Evolutionary conservation across 495 filamentous ascomycete genomes (phyloP).

Genomic region (Penicillium arizonense): DNA sequence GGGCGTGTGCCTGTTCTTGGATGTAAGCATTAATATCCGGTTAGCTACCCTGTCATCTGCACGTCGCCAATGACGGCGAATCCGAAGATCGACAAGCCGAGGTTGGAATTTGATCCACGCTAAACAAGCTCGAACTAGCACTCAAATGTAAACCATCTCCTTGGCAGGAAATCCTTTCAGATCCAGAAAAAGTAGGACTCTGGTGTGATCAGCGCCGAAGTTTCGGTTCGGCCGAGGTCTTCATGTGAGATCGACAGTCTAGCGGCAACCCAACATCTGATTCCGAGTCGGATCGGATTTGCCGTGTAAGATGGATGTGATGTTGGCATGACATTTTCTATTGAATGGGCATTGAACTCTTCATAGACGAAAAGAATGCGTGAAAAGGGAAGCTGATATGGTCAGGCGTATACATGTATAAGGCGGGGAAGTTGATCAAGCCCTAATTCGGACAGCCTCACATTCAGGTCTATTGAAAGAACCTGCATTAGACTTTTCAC

Average conservation of each 20-base stretch:
- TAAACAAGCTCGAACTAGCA: conserved; percentile 1
- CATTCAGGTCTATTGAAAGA: background rate
- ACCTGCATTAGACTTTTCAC: background rate
- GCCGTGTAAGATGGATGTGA: background rate
- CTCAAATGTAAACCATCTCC: background rate
- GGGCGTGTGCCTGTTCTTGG: too few species aligned
- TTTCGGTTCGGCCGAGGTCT: conserved; percentile 3
- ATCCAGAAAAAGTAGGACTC: background rate
- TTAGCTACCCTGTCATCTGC: too few species aligned
- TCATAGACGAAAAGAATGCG: too few species aligned
- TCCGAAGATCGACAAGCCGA: conserved; percentile 2
- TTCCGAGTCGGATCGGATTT: background rate
- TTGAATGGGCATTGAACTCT: background rate
- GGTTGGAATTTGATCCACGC: conserved; percentile 5
- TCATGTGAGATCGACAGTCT: conserved; percentile 12
- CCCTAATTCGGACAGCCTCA: conserved; percentile 5
- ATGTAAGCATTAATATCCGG: too few species aligned
- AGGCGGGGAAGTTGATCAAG: conserved; percentile 8
- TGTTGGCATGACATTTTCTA: background rate
- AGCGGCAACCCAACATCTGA: conserved; percentile 3
- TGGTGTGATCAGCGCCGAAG: background rate
- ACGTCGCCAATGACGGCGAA: background rate
- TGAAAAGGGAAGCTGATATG: background rate
- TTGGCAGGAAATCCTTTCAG: background rate
- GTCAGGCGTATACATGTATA: background rate